Evolutionary conservation across 139 green algal species (phyloP).

Genomic region (Gonium pectorale): DNA sequence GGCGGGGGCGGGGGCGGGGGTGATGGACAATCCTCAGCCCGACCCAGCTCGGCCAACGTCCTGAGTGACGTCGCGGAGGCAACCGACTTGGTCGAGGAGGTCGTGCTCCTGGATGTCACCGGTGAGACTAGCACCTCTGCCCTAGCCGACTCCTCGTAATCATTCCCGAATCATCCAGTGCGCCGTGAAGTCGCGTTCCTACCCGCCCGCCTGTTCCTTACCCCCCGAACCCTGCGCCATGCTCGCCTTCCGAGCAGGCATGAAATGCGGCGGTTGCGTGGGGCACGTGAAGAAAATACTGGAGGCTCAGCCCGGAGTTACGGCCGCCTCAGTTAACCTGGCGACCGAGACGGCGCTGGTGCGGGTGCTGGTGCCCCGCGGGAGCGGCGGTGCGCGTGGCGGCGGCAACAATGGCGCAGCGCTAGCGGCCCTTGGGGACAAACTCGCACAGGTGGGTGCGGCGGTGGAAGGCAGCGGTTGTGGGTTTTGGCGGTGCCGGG

Average conservation of each 20-base stretch:
- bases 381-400: background rate
- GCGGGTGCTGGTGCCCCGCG: slow-evolving; percentile 65
- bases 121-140: slow-evolving; percentile 59
- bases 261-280: slow-evolving; percentile 92
- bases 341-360: slow-evolving; percentile 92
- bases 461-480: too few species aligned
- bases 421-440: slow-evolving; percentile 35
- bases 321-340: slow-evolving; percentile 86
- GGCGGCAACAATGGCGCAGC: background rate
- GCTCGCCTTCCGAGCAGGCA: too few species aligned
- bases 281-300: slow-evolving; percentile 82
- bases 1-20: slow-evolving; percentile 38
- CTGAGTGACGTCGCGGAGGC: slow-evolving; percentile 43
- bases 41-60: background rate
- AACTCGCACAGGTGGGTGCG: slow-evolving; percentile 59
- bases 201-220: too few species aligned
- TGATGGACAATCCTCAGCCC: background rate
- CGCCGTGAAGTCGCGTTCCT: too few species aligned
- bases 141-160: too few species aligned
- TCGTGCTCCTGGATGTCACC: slow-evolving; percentile 84
- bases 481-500: too few species aligned
- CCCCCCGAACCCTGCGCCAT: too few species aligned
- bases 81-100: slow-evolving; percentile 67
- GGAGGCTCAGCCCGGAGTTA: slow-evolving; percentile 65
- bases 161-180: too few species aligned